phyloP scores from a whole-genome alignment of 2,329 filamentous ascomycete genomes.

The Tolypocladium ophioglossoides region DNA sequence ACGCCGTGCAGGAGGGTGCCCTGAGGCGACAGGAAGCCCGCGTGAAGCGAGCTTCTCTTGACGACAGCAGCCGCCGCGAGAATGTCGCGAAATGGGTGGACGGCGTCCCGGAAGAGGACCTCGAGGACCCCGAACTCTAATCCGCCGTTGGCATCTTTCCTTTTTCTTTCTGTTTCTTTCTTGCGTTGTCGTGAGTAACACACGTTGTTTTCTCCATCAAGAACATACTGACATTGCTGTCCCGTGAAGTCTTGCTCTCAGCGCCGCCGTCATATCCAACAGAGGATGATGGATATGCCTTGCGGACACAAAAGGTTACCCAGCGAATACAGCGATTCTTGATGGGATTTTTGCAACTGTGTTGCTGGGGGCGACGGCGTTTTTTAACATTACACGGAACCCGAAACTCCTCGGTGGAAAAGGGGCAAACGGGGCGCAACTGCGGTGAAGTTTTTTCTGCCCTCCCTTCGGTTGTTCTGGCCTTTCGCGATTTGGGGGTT shows the following conservation, averaged over 20 bases:
- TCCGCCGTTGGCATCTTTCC: not conserved
- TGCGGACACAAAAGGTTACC: not conserved
- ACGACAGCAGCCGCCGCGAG: not conserved
- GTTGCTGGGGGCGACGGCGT: not conserved
- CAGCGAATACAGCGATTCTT: not conserved
- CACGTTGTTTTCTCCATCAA: not conserved
- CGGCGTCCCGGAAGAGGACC: slow-evolving; percentile 4
- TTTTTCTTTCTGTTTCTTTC: not conserved
- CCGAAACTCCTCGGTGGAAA: too few species aligned
- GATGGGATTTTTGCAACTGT: not conserved
- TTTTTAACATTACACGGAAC: not conserved
- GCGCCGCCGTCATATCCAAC: not conserved
- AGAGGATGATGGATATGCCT: too few species aligned
- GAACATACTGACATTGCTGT: not conserved
- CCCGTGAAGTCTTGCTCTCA: not conserved
- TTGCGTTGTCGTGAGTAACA: not conserved
- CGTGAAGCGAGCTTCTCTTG: not conserved
- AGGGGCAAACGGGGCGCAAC: too few species aligned
- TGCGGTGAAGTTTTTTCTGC: too few species aligned
- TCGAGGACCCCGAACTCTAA: not conserved
- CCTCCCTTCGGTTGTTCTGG: not conserved
- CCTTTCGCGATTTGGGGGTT: not conserved
- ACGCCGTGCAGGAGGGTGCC: slow-evolving; percentile 11
- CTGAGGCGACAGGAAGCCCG: not conserved
- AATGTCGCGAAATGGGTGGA: slow-evolving; percentile 12